These are phyloP conservation scores for Millerago galiae DNA, from an alignment of 805 yeast genomes.

Conservation along the genomic window DNA sequence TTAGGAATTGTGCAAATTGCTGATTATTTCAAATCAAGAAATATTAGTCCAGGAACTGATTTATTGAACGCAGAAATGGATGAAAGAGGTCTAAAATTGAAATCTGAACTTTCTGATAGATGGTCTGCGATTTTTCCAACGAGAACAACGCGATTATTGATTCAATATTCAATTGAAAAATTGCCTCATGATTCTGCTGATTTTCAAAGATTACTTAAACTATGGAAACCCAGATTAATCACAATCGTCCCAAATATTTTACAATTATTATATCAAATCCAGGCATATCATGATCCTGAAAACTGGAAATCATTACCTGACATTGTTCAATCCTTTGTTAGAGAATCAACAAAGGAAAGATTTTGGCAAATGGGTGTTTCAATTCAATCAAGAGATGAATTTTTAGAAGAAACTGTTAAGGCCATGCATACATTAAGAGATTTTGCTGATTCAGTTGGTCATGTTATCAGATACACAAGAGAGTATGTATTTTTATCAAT, in stretches of 20 bases:
- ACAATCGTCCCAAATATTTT: conserved; percentile 89
- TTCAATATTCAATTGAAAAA: conserved; percentile 93
- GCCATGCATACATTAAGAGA: conserved; percentile 93
- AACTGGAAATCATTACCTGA: conserved; percentile 86
- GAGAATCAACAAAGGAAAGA: conserved; percentile 81
- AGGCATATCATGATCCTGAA: conserved; percentile 88
- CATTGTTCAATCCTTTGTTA: conserved; percentile 89
- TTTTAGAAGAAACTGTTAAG: conserved; percentile 87
- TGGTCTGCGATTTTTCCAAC: conserved; percentile 96
- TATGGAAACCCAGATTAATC: conserved; percentile 92
- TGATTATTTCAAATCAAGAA: conserved; percentile 76
- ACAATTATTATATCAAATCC: conserved; percentile 82
- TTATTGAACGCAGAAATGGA: conserved; percentile 80
- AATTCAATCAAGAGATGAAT: conserved; percentile 87
- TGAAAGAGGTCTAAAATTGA: conserved; percentile 73
- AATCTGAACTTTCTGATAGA: conserved; percentile 73
- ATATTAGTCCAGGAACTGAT: conserved; percentile 71
- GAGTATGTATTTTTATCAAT: conserved; percentile 91
- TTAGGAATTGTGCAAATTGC: conserved; percentile 93
- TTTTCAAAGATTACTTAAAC: conserved; percentile 52
- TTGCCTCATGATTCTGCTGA: conserved; percentile 74
- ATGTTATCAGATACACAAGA: conserved; percentile 88
- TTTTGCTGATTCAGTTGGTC: conserved; percentile 97
- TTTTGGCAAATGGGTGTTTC: conserved; percentile 99
- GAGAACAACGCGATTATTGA: conserved; percentile 88